phyloP scores from a whole-genome alignment of 2,329 filamentous ascomycete genomes.

The Hypomyces perniciosus region DNA sequence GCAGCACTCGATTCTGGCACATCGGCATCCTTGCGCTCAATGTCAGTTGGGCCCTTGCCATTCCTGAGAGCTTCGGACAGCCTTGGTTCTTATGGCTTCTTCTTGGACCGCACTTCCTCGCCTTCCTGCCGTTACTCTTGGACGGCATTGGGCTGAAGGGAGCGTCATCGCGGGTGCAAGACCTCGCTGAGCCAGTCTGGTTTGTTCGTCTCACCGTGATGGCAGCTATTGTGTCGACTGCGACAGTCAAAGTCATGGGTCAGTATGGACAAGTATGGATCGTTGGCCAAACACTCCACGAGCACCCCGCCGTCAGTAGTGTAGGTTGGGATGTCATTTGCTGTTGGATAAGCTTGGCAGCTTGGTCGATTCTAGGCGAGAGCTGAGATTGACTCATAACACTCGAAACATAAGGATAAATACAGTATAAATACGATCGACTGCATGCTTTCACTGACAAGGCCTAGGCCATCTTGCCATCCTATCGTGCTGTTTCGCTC shows the following conservation, averaged over 20 bases:
- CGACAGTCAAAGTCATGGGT: not conserved
- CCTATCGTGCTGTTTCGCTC: no score
- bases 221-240: constrained; percentile 6
- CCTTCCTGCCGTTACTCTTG: constrained; percentile 20
- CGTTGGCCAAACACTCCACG: constrained; percentile 13
- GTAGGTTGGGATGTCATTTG: constrained; percentile 24
- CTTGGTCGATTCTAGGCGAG: constrained; percentile 13
- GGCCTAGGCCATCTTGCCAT: no score
- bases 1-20: constrained; percentile 4
- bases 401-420: no score
- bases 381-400: no score
- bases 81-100: constrained; percentile 17
- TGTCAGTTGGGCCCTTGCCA: constrained; percentile 12
- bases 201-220: constrained; percentile 10
- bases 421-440: no score
- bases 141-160: no score
- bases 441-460: no score
- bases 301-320: constrained; percentile 22
- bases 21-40: constrained; percentile 12
- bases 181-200: constrained; percentile 12
- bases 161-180: not conserved
- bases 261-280: constrained; percentile 8
- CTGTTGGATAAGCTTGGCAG: constrained; percentile 19
- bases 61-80: constrained; percentile 10
- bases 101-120: constrained; percentile 20